Evolutionary conservation across 352 stramenopile genomes (phyloP).

Genomic region (Pythium vanterpoolii): DNA sequence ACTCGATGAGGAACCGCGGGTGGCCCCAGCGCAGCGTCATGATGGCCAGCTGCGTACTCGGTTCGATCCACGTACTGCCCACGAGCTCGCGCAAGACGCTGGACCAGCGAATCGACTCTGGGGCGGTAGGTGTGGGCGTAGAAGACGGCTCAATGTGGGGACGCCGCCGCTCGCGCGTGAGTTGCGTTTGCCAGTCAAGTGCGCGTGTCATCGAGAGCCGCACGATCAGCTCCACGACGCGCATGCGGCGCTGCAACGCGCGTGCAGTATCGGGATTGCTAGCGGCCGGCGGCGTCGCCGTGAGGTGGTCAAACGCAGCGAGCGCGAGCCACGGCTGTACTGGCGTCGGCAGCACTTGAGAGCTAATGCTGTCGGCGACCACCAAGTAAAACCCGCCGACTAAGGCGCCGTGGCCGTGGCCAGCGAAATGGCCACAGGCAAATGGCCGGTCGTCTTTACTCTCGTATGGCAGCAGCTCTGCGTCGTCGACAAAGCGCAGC

Average conservation of each 20-base stretch:
- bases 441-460: conserved; percentile 1
- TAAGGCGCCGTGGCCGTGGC: background rate
- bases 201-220: conserved; percentile 7
- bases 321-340: conserved; percentile 18
- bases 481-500: conserved; percentile 8
- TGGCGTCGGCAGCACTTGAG: conserved; percentile 2
- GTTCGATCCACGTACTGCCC: conserved; percentile 10
- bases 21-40: conserved; percentile 16
- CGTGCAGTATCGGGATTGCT: conserved; percentile 1
- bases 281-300: conserved; percentile 1
- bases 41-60: conserved; percentile 9
- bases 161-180: conserved; percentile 2
- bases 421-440: conserved; percentile 2
- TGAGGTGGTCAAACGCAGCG: conserved; percentile 18
- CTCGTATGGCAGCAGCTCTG: conserved; percentile 19
- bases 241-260: conserved; percentile 10
- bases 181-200: conserved; percentile 13
- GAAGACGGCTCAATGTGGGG: too few species aligned
- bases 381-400: conserved; percentile 19
- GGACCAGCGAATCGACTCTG: conserved; percentile 4
- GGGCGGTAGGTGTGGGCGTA: too few species aligned
- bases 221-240: conserved; percentile 8
- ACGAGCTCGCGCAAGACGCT: conserved; percentile 10
- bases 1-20: conserved; percentile 22
- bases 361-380: background rate